These are phyloP conservation scores for Ogataea neopini DNA, from an alignment of 805 yeast genomes.

Conservation along the genomic window DNA sequence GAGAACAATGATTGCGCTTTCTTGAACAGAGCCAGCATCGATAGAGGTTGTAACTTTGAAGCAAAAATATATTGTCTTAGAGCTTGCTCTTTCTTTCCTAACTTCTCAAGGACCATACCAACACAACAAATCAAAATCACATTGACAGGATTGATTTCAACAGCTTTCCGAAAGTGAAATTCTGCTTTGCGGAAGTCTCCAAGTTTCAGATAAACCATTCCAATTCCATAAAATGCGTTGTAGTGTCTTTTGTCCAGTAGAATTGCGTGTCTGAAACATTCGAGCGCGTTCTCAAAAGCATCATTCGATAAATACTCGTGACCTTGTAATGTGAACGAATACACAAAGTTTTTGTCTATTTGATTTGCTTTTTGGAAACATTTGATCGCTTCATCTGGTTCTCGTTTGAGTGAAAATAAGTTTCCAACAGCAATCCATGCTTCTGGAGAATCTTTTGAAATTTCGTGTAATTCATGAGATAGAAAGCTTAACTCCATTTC, in stretches of 20 bases:
- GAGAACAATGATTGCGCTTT: constrained; percentile 79
- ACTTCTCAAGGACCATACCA: constrained; percentile 87
- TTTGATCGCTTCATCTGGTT: constrained; percentile 85
- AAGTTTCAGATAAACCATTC: constrained; percentile 85
- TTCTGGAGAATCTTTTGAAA: constrained; percentile 63
- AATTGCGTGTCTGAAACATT: constrained; percentile 77
- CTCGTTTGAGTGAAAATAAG: constrained; percentile 76
- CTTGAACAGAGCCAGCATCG: constrained; percentile 84
- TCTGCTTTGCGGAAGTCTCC: constrained; percentile 86
- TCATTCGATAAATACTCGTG: constrained; percentile 89
- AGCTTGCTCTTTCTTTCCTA: constrained; percentile 69
- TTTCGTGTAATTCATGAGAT: constrained; percentile 75
- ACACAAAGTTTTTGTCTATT: constrained; percentile 62
- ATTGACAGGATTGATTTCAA: constrained; percentile 85
- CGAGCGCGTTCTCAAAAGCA: constrained; percentile 85
- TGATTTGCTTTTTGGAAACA: constrained; percentile 81
- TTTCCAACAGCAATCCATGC: constrained; percentile 95
- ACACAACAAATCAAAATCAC: constrained; percentile 88
- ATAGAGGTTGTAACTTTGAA: constrained; percentile 76
- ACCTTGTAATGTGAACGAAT: constrained; percentile 91
- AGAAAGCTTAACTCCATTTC: constrained; percentile 77
- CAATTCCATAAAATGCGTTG: constrained; percentile 94
- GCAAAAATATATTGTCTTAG: constrained; percentile 82
- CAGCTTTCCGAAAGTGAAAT: constrained; percentile 83
- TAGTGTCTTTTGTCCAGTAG: constrained; percentile 79